Evolutionary conservation across 345 rosid species (phyloP), one percentile per base, ranked within the genome.

Genomic region (Luvunga scandens): DNA sequence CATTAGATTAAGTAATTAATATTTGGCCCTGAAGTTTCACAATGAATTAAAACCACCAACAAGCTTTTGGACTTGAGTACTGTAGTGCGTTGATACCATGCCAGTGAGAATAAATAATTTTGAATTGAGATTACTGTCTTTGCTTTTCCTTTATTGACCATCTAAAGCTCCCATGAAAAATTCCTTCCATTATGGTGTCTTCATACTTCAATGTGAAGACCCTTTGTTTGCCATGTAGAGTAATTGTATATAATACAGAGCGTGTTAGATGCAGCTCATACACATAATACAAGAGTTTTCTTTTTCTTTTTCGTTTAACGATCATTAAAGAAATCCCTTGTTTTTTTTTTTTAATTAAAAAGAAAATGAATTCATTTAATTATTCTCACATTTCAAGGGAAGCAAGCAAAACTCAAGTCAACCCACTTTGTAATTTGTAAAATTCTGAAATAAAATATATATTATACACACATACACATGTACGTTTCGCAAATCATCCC

Each of bases 351-450:
- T 0, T 0, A 13, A 3, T 45, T 45, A 13, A 0, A 45, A 45
- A 42, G 50, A 42, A 45, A 45, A 45, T 2, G 4, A 45, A 13
- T 45, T 45, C 50, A 45, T 45, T 45, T 45, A 13, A 13, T 45
- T 1, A 30, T 9, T 21, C 13, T 22, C 30, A 55, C 16, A 66
- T 60, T 76, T 18, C 24, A 33, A 24, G 10, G 50, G 42, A 78
- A 63, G 33, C 71, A 62, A 78, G 38, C 76, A 50, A 55, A 64
- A 36, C n/a, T 0, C 28, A 5, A 78, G 77, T 55, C 81, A 78
- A 65, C 57, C 24, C 64, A 13, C 3, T 16, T 4, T 45, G 50
- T 12, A 42, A 42, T 42, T 42, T 42, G 0, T 45, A 45, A 12
- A 45, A 45, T 45, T 45, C 50, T 13, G 50, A 13, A 42, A 42